phyloP scores from a whole-genome alignment of 192 early-diverging fungal genomes.

The Ambispora gerdemannii region DNA sequence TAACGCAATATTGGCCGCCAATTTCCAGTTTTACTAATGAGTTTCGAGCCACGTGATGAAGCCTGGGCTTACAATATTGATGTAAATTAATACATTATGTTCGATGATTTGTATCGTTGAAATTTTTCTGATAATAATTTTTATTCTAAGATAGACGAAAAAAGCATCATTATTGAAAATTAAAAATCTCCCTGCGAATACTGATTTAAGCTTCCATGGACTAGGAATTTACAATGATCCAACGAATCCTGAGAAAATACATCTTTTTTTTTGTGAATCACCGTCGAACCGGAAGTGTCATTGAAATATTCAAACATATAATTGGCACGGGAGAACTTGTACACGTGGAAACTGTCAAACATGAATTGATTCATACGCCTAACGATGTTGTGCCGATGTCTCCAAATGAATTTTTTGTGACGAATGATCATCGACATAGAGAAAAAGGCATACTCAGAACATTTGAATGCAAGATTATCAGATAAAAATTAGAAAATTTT shows the following conservation, averaged over 20 bases:
- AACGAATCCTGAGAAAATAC: conserved; percentile 35
- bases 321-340: conserved; percentile 40
- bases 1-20: conserved; percentile 44
- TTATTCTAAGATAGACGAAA: background rate
- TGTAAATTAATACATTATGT: background rate
- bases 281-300: conserved; percentile 47
- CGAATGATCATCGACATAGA: conserved; percentile 47
- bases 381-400: conserved; percentile 57
- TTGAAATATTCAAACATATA: conserved; percentile 54
- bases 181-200: conserved; percentile 30
- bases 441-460: background rate
- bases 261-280: conserved; percentile 59
- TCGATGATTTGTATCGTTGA: background rate
- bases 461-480: background rate
- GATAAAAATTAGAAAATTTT: background rate
- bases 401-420: conserved; percentile 52
- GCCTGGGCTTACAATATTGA: background rate
- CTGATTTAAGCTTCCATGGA: conserved; percentile 46
- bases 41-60: background rate
- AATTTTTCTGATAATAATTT: no score
- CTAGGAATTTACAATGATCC: conserved; percentile 51
- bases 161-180: conserved; percentile 26
- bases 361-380: conserved; percentile 48
- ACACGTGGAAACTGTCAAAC: conserved; percentile 49
- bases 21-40: conserved; percentile 29